phyloP scores from a whole-genome alignment of 2,329 filamentous ascomycete species.

The Penicillium sp. region DNA sequence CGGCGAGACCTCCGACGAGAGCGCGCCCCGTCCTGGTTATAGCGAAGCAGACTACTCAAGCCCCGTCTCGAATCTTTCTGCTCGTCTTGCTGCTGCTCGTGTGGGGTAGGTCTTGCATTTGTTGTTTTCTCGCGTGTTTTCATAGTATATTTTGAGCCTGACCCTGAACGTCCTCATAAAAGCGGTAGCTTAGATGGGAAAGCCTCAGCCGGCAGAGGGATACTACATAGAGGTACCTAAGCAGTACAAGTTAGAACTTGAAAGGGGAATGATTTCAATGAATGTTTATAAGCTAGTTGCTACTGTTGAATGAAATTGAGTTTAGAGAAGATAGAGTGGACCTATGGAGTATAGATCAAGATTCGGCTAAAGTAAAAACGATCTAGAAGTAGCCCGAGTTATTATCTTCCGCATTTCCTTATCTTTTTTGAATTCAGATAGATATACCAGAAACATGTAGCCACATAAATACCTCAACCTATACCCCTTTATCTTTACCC shows the following conservation, averaged over 20 bases:
- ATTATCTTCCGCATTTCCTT: conserved; percentile 1
- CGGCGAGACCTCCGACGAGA: not conserved
- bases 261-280: not conserved
- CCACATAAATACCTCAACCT: not conserved
- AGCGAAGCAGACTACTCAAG: no score
- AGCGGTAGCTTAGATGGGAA: not conserved
- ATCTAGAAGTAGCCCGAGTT: not conserved
- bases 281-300: not conserved
- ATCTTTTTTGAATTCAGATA: not conserved
- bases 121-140: not conserved
- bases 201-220: not conserved
- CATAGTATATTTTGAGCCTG: not conserved
- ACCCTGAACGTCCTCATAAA: not conserved
- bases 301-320: not conserved
- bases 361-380: not conserved
- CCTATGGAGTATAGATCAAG: not conserved
- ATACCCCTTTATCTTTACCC: not conserved
- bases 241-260: not conserved
- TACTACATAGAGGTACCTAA: not conserved
- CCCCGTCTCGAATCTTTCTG: not conserved
- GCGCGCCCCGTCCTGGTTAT: not conserved
- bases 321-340: not conserved
- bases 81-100: not conserved
- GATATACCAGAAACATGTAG: not conserved
- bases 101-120: not conserved